Evolutionary conservation across 352 stramenopile species (phyloP), one percentile per base, ranked within the genome.

Genomic region (Pythium diclinum): DNA sequence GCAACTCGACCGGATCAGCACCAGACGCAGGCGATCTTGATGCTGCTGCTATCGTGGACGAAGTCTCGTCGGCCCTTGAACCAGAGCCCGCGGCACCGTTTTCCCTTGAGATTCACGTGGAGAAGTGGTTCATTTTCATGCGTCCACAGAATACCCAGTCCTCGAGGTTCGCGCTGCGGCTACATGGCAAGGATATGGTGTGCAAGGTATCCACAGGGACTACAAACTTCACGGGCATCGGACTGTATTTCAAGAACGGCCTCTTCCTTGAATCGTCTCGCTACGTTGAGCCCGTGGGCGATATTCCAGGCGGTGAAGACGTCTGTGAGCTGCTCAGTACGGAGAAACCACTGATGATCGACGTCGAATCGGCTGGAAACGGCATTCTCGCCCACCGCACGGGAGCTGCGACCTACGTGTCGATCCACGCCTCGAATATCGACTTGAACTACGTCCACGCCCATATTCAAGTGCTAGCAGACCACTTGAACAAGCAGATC

Each of bases 381-480:
- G 73, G 76, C 1, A 59, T 67, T 3, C 61, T 92, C 3, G 21
- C 62, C 0, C 83, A 90, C 59, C 78, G 79, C 11, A 77, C 66
- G 3, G 72, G 71, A 23, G 78, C 76, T 13, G 75, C 55, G 1
- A 68, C 69, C 14, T 89, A 80, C 38, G 78, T 87, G 3, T 66
- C 68, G 36, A 68, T 89, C 10, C 56, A 77, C 8, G 74, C 67
- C 0, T 76, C 79, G 0, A 40, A 68, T 32, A 67, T 89, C 2
- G 72, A 84, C 36, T 56, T 92, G 3, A 91, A 88, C 44, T 91
- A 89, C 48, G 67, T 90, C 28, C 70, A 81, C 51, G 63, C 68
- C 8, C 76, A 89, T 36, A 82, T 77, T 32, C 58, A 55, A 19
- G 65, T 78, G 0, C 73, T 92, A 11, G 34, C 69, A 6, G 68